phyloP scores from a whole-genome alignment of 2,329 filamentous ascomycete species.

The Elsinoe batatas region DNA sequence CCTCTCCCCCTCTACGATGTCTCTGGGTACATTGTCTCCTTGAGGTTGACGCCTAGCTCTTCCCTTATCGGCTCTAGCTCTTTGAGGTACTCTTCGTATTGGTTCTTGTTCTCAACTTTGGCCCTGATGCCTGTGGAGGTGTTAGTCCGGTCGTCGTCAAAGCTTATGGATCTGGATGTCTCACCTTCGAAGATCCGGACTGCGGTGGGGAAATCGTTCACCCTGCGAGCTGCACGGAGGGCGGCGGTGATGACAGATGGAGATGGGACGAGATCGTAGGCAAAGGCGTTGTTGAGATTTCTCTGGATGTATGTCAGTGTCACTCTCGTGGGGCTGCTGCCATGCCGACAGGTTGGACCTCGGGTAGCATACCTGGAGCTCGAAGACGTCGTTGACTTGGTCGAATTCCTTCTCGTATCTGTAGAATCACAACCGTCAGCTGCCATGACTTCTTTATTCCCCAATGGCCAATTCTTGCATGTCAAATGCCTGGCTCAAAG shows the following conservation, averaged over 20 bases:
- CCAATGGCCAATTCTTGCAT: not conserved
- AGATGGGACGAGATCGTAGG: slow-evolving; percentile 97
- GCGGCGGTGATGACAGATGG: slow-evolving; percentile 83
- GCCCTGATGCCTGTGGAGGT: slow-evolving; percentile 75
- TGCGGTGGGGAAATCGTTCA: slow-evolving; percentile 97
- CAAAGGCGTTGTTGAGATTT: slow-evolving; percentile 99
- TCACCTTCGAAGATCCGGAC: slow-evolving; percentile 97
- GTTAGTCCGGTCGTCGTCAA: not conserved
- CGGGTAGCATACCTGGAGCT: slow-evolving; percentile 73
- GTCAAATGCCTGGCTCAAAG: not conserved
- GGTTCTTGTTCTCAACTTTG: slow-evolving; percentile 96
- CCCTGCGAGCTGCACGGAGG: slow-evolving; percentile 83
- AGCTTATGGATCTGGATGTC: slow-evolving; percentile 20
- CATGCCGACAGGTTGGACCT: not conserved
- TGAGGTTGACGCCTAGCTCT: slow-evolving; percentile 83
- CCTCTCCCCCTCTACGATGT: slow-evolving; percentile 17
- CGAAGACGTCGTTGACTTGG: slow-evolving; percentile 93
- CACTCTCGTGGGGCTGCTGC: not conserved
- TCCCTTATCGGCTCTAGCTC: slow-evolving; percentile 87
- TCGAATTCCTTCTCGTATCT: slow-evolving; percentile 99
- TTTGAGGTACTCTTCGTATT: slow-evolving; percentile 93
- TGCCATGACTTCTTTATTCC: not conserved
- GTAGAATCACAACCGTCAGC: slow-evolving; percentile 17
- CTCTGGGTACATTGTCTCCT: slow-evolving; percentile 82
- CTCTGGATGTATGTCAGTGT: slow-evolving; percentile 44